Percentiles rank a stretch among this genome's conserved stretches.
Conservation (phyloP, 208 protist species). For the Porcisia hertigi region DNA sequence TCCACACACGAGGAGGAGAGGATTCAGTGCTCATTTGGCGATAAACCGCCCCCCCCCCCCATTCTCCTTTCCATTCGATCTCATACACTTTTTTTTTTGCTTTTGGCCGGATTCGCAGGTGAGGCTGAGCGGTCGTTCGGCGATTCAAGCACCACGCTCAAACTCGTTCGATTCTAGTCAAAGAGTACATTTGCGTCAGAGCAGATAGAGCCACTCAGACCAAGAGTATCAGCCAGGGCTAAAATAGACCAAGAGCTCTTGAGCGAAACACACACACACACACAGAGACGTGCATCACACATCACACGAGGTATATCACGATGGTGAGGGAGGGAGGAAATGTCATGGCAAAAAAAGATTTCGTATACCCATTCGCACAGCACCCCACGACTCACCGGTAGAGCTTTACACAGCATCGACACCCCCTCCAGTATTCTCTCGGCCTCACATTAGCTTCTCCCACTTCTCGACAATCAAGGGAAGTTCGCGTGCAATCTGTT, state of each 20-base stretch:
- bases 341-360: neutral
- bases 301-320: neutral
- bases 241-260: neutral
- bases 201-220: neutral
- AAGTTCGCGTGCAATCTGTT: slow-evolving; percentile 47
- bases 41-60: too few species aligned
- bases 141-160: too few species aligned
- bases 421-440: too few species aligned
- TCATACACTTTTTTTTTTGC: too few species aligned
- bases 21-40: too few species aligned
- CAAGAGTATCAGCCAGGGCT: neutral
- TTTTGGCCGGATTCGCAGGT: too few species aligned
- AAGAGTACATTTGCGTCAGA: neutral
- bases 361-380: neutral
- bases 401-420: neutral
- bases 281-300: neutral
- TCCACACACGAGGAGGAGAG: too few species aligned
- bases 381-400: neutral
- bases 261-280: neutral
- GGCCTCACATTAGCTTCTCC: slow-evolving; percentile 11
- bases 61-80: too few species aligned
- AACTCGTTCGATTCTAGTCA: too few species aligned
- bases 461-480: slow-evolving; percentile 40
- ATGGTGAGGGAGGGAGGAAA: neutral
- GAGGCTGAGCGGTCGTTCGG: too few species aligned